Percentiles rank a stretch among this genome's conserved stretches.
Conservation (phyloP, 2,329 filamentous ascomycete genomes). For the Dactylellina parvicollis region DNA sequence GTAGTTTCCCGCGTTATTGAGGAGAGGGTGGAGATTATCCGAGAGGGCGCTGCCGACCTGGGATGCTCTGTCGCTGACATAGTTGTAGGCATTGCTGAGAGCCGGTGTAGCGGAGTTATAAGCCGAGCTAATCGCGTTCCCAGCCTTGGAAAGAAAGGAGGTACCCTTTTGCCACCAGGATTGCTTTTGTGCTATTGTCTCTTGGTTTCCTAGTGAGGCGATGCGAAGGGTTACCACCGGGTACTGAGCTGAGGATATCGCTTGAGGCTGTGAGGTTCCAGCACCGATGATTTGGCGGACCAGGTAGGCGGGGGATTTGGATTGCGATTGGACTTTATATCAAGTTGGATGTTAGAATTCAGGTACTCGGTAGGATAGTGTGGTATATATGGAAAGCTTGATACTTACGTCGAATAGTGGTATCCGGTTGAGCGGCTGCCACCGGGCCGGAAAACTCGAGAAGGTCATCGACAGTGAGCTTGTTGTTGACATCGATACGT, state of each 20-base stretch:
- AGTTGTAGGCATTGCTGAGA: slow-evolving; percentile 1
- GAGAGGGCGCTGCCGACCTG: background rate
- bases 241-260: background rate
- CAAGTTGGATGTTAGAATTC: slow-evolving; percentile 1
- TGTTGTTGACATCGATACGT: slow-evolving; percentile 25
- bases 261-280: background rate
- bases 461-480: slow-evolving; percentile 11
- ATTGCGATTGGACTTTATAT: slow-evolving; percentile 26
- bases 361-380: too few species aligned
- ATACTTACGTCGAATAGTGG: slow-evolving; percentile 19
- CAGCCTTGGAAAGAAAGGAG: slow-evolving; percentile 11
- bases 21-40: background rate
- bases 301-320: background rate
- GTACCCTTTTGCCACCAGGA: slow-evolving; percentile 35
- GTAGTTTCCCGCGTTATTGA: slow-evolving; percentile 12
- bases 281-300: slow-evolving; percentile 14
- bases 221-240: slow-evolving; percentile 25
- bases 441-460: slow-evolving; percentile 36
- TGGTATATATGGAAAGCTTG: background rate
- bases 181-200: slow-evolving; percentile 17
- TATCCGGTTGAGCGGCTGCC: background rate
- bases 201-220: slow-evolving; percentile 25
- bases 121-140: background rate
- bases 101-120: slow-evolving; percentile 2
- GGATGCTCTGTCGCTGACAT: background rate